Evolutionary conservation across 305 asterid species (phyloP), one percentile per base, ranked within the genome.

Genomic region (Fraxinus angustifolia): DNA sequence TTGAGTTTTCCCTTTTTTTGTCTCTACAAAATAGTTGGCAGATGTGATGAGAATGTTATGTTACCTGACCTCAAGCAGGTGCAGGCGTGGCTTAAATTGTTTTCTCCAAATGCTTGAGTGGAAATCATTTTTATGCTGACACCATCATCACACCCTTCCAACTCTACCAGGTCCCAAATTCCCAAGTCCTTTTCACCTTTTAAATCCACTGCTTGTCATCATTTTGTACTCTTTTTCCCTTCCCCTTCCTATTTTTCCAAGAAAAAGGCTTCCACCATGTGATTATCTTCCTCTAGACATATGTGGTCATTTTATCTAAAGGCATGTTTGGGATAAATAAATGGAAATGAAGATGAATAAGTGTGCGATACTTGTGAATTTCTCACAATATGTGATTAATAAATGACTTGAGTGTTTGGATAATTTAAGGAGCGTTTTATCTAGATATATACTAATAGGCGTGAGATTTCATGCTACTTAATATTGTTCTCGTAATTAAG

Each of bases 101-200:
- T 3, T 48, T 83, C 28, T 68, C 73, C 71, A 78, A 83, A 81
- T 76, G 79, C 83, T 81, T 80, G 71, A 82, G 84, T 78, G 82
- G 86, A 34, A 83, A 88, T 88, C 83, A 86, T 86, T 79, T 42
- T 77, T 33, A 71, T 73, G 74, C 82, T 83, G 88, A 82, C 88
- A 77, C 75, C 74, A 85, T 82, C 82, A 85, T 80, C 56, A 53
- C 19, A 30, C 23, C 21, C 35, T 1, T 31, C 21, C 8, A 48
- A 7, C 31, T 21, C 2, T 10, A 23, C n/a, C 82, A 79, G 26
- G 48, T 67, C 68, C 68, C 82, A 79, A 79, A 79, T 79, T 79
- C 82, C 77, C 73, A 79, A 23, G 40, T 75, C 50, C 50, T 60
- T 53, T 19, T 31, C 17, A 19, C 31, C 19, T 14, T 48, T 48